phyloP scores from a whole-genome alignment of 2,329 filamentous ascomycete species.

The Apiospora marii region DNA sequence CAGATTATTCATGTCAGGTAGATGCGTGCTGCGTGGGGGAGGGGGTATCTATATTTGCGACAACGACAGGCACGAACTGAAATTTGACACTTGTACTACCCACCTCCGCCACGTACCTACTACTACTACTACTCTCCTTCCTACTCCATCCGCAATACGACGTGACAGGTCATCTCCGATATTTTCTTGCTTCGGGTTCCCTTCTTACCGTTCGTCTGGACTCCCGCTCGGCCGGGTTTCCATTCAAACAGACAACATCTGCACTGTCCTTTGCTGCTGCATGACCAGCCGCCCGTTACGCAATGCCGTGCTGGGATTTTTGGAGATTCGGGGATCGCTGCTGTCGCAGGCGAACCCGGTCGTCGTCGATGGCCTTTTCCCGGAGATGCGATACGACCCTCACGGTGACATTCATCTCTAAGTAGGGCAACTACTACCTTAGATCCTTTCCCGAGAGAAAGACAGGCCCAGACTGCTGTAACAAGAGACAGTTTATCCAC shows the following conservation, averaged over 20 bases:
- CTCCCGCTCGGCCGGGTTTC: background rate
- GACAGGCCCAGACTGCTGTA: background rate
- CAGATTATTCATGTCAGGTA: too few species aligned
- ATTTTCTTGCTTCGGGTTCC: background rate
- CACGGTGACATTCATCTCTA: background rate
- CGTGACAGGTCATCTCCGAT: constrained; percentile 13
- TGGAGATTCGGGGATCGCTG: background rate
- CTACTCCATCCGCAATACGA: background rate
- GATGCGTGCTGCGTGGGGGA: too few species aligned
- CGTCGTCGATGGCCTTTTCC: background rate
- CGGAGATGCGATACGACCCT: background rate
- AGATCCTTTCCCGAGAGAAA: background rate
- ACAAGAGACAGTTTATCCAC: background rate
- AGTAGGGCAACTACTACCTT: background rate
- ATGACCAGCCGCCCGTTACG: background rate
- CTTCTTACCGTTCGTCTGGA: too few species aligned
- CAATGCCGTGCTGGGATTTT: background rate
- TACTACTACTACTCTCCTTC: too few species aligned
- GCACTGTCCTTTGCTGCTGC: background rate
- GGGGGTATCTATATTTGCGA: background rate
- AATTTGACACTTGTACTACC: background rate
- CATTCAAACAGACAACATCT: background rate
- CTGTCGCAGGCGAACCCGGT: background rate
- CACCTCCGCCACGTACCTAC: background rate
- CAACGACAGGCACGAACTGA: background rate